phyloP scores from a whole-genome alignment of 129 eudicot genomes.

The Centaurea solstitialis region DNA sequence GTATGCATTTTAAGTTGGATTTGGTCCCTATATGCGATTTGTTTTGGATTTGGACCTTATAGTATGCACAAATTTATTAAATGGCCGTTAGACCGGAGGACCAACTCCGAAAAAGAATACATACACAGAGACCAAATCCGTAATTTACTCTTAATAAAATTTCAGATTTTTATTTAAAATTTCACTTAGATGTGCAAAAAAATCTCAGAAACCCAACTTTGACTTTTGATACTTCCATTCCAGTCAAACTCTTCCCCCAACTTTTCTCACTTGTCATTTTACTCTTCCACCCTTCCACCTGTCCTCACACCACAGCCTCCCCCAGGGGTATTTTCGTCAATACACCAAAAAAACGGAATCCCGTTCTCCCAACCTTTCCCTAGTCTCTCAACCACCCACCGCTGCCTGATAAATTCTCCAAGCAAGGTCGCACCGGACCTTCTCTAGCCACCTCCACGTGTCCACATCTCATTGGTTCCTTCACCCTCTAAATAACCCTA shows the following conservation, averaged over 20 bases:
- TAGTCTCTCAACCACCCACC: slow-evolving; percentile 23
- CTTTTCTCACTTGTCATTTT: neutral
- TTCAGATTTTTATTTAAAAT: too few species aligned
- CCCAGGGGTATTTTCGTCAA: slow-evolving; percentile 12
- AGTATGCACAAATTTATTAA: too few species aligned
- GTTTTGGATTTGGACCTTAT: too few species aligned
- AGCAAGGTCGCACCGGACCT: slow-evolving; percentile 21
- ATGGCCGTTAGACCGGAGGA: too few species aligned
- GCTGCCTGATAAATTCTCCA: slow-evolving; percentile 22
- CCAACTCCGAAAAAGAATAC: too few species aligned
- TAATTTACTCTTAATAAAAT: too few species aligned
- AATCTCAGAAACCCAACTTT: neutral
- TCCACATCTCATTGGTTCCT: slow-evolving; percentile 25
- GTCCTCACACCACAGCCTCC: neutral
- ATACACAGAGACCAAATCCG: too few species aligned
- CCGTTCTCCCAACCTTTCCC: slow-evolving; percentile 25
- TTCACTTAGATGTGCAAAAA: neutral
- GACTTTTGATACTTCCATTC: slow-evolving; percentile 4
- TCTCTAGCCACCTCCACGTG: slow-evolving; percentile 29
- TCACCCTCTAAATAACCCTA: slow-evolving; percentile 34
- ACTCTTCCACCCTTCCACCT: slow-evolving; percentile 7
- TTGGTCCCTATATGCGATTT: too few species aligned
- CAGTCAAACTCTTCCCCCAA: slow-evolving; percentile 16
- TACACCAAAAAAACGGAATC: neutral
- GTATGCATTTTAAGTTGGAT: too few species aligned